A percentile compares a stretch with the other conserved stretches of the same genome.
Conservation (phyloP, 306 rosid genomes). For the Gleditsia sinensis region DNA sequence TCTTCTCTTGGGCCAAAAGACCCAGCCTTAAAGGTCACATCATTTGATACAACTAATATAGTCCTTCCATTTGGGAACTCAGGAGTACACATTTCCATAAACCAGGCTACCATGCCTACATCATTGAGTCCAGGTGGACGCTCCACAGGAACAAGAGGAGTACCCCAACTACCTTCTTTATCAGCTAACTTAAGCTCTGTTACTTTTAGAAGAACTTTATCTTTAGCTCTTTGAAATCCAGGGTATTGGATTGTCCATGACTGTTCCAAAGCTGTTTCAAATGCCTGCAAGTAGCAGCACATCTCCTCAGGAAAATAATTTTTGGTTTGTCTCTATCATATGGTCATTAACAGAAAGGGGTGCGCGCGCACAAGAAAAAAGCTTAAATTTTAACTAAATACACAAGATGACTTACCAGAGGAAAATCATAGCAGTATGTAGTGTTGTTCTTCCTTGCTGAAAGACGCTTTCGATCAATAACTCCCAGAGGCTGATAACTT, state of each 20-base stretch:
- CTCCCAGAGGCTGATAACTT: conserved; percentile 81
- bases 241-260: conserved; percentile 72
- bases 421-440: conserved; percentile 97
- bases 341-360: background rate
- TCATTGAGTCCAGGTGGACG: conserved; percentile 77
- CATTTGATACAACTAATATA: conserved; percentile 85
- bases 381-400: conserved; percentile 21
- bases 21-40: conserved; percentile 97
- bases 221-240: conserved; percentile 48
- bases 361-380: background rate
- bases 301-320: conserved; percentile 33
- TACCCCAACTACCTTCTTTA: conserved; percentile 81
- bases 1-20: conserved; percentile 98
- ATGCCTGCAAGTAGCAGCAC: conserved; percentile 70
- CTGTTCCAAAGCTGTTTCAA: conserved; percentile 86
- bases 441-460: conserved; percentile 89
- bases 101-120: conserved; percentile 99
- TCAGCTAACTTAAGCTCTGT: conserved; percentile 84
- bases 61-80: conserved; percentile 95
- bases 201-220: conserved; percentile 65
- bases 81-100: conserved; percentile 88
- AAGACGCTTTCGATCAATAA: conserved; percentile 83
- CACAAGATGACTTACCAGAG: conserved; percentile 66
- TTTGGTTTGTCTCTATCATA: conserved; percentile 13
- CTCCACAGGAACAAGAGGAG: conserved; percentile 80